Evolutionary conservation across 2,329 filamentous ascomycete genomes (phyloP).

Genomic region (Botrytis deweyae): DNA sequence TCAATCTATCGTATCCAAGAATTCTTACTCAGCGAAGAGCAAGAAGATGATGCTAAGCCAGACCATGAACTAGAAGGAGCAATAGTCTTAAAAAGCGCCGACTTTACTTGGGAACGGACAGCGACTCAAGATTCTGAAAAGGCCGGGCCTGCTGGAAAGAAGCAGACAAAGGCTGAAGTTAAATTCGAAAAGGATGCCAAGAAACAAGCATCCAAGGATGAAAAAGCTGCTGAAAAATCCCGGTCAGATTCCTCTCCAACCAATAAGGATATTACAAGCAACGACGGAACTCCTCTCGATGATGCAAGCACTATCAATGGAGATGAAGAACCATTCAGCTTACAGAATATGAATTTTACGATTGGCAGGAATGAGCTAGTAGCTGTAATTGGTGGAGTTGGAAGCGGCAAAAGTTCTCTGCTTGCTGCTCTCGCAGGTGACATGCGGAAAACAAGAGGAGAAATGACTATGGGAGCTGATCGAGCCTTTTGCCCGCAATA

Average conservation of each 20-base stretch:
- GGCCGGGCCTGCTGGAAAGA: slow-evolving; percentile 50
- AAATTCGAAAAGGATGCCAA: slow-evolving; percentile 44
- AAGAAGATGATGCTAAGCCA: slow-evolving; percentile 64
- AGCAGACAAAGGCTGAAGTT: slow-evolving; percentile 48
- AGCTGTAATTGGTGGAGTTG: slow-evolving; percentile 85
- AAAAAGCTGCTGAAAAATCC: slow-evolving; percentile 36
- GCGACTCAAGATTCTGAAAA: slow-evolving; percentile 54
- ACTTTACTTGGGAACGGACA: slow-evolving; percentile 84
- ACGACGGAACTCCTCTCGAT: slow-evolving; percentile 47
- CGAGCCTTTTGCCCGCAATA: slow-evolving; percentile 94
- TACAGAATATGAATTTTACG: slow-evolving; percentile 65
- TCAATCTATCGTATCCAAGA: slow-evolving; percentile 84
- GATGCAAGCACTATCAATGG: slow-evolving; percentile 57
- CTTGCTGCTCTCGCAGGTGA: slow-evolving; percentile 88
- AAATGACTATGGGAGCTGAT: slow-evolving; percentile 72
- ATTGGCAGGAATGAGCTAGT: slow-evolving; percentile 74
- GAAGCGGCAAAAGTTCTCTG: slow-evolving; percentile 86
- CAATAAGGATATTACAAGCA: slow-evolving; percentile 44
- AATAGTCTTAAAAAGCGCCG: slow-evolving; percentile 68
- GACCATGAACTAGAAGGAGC: slow-evolving; percentile 62
- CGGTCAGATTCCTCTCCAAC: slow-evolving; percentile 43
- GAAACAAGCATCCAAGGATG: slow-evolving; percentile 44
- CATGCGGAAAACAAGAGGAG: slow-evolving; percentile 79
- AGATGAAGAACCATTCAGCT: slow-evolving; percentile 64
- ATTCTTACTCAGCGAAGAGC: slow-evolving; percentile 83